Conservation (phyloP, 345 rosid species). For the Syzygium aqueum region DNA sequence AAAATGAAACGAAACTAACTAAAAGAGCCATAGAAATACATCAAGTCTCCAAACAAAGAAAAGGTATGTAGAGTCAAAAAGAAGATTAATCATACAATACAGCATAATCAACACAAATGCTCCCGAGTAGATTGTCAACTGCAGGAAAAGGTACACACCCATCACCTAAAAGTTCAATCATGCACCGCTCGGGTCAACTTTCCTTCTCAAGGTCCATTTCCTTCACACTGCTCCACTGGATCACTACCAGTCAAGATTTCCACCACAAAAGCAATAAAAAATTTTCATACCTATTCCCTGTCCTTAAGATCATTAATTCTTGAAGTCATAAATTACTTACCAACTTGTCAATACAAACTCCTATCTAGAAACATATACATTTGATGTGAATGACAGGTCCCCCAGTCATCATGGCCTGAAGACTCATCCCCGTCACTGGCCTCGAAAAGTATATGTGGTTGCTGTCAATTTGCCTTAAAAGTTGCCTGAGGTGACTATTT, state of each 20-base stretch:
- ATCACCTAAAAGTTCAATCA: not conserved
- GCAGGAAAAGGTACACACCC: not conserved
- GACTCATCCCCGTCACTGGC: not conserved
- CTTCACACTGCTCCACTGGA: not conserved
- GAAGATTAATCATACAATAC: not conserved
- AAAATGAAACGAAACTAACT: not conserved
- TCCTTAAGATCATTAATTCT: not conserved
- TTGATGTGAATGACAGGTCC: not conserved
- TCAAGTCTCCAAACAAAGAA: not conserved
- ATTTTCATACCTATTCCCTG: not conserved
- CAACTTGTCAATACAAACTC: not conserved
- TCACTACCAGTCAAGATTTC: not conserved
- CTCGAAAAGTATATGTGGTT: not conserved
- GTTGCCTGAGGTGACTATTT: not conserved
- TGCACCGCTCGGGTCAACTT: not conserved
- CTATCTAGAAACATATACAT: not conserved
- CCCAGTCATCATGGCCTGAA: not conserved
- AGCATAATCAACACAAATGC: not conserved
- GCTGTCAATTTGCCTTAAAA: not conserved
- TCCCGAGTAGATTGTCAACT: not conserved
- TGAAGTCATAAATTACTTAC: not conserved
- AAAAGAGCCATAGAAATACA: not conserved
- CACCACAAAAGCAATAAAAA: not conserved
- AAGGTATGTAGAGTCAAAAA: not conserved
- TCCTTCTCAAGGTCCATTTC: not conserved